Evolutionary conservation across 2,329 filamentous ascomycete species (phyloP), one percentile per base, ranked within the genome.

Genomic region (Atkinsonella texensis): DNA sequence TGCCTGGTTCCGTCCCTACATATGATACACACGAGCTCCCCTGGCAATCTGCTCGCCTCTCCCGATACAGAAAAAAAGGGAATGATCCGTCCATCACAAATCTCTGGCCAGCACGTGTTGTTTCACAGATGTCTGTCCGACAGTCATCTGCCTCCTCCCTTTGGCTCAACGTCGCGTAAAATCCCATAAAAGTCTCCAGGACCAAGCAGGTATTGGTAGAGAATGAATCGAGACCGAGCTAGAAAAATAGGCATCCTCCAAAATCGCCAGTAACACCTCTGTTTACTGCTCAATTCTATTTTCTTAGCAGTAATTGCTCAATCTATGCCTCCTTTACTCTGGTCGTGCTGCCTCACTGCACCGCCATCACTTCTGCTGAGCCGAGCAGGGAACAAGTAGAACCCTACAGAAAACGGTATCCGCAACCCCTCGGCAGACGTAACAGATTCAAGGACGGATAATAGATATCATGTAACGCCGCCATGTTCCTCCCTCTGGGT

Each of bases 1-100:
- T 39, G 31, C 13, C 31, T 18, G 10, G 12, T 46, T 46, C 39
- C 38, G 31, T 44, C 33, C 46, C 17, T 49, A 38, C 32, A 41
- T 52, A 53, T 54, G 49, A 46, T 50, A 55, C 52, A 55, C 38
- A 35, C 46, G 32, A 50, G 47, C 46, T 18, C 12, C 35, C 15
- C 35, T 15, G 35, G 4, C 11, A 38, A 12, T 38, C 15, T 38
- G 35, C 35, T 38, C 35, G 35, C 35, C 35, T 12, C 35, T 38
- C 35, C 6, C 11, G 15, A 38, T 38, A 38, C 35, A 13, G 15
- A 38, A 38, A 38, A 12, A 38, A 38, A 38, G 15, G 9, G 9
- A 38, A 38, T 38, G 35, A 38, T 15, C 15, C 35, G 15, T 32
- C 35, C 46, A 11, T 23, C 28, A n/a, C 20, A 9, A n/a, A 5